Percentiles rank a stretch among this genome's conserved stretches.
phyloP scores from a whole-genome alignment of 73 alveolate genomes.

The Loxodes magnus region DNA sequence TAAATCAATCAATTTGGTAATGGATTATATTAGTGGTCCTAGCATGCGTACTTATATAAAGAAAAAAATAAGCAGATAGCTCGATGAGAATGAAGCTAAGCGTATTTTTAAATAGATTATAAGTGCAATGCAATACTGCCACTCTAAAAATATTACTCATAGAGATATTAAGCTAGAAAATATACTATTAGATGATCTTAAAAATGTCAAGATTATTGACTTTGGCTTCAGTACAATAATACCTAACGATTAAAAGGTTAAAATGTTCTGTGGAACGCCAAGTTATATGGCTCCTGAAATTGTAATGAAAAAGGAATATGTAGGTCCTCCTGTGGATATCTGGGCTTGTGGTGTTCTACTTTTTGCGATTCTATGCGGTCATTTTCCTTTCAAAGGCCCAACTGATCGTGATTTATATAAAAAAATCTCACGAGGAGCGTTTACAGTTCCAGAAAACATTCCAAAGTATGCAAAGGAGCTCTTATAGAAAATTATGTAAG shows the following conservation, averaged over 20 bases:
- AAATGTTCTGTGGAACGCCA: constrained; percentile 74
- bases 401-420: constrained; percentile 21
- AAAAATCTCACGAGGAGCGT: constrained; percentile 15
- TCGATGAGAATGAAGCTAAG: constrained; percentile 37
- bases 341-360: constrained; percentile 28
- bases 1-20: constrained; percentile 34
- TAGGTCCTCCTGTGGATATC: constrained; percentile 28
- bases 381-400: constrained; percentile 25
- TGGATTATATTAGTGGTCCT: constrained; percentile 47
- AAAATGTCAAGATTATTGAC: constrained; percentile 24
- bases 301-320: constrained; percentile 23
- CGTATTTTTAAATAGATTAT: constrained; percentile 24
- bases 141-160: constrained; percentile 14
- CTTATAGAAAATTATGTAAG: background rate
- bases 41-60: constrained; percentile 38
- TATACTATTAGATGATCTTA: constrained; percentile 16
- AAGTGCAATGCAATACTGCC: constrained; percentile 29
- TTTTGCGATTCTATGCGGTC: constrained; percentile 22
- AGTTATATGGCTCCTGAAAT: constrained; percentile 89
- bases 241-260: constrained; percentile 19
- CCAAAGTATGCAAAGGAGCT: background rate
- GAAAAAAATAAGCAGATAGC: constrained; percentile 26
- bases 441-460: constrained; percentile 19
- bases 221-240: constrained; percentile 22
- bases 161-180: constrained; percentile 30